Percentiles rank a stretch among this genome's conserved stretches.
Evolutionary conservation across 2,329 filamentous ascomycete genomes (phyloP).

Genomic region (Aspergillus floridensis): DNA sequence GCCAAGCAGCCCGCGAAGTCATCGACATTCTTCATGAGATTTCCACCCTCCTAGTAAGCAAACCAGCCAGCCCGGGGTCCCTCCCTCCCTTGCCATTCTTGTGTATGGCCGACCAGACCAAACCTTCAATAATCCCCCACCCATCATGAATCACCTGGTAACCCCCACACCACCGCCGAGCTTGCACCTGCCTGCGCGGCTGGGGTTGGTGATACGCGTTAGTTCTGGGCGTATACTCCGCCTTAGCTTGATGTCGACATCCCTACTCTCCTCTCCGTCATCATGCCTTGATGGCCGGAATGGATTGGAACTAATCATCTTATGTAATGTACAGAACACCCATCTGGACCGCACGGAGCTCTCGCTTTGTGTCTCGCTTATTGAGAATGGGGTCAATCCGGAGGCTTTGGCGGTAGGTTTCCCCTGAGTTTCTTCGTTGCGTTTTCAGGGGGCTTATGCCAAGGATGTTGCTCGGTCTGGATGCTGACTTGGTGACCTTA

Average conservation of each 20-base stretch:
- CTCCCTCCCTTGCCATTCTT: not conserved
- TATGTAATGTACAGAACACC: constrained; percentile 66
- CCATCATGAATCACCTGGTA: too few relatives aligned
- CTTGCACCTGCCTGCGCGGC: not conserved
- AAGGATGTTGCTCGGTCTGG: not conserved
- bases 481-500: constrained; percentile 20
- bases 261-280: too few relatives aligned
- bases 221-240: too few relatives aligned
- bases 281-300: too few relatives aligned
- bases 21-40: constrained; percentile 53
- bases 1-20: constrained; percentile 50
- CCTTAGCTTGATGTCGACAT: too few relatives aligned
- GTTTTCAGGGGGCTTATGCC: not conserved
- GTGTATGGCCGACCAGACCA: not conserved
- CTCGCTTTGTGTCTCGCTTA: constrained; percentile 92
- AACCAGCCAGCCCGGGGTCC: not conserved
- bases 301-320: not conserved
- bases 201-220: not conserved
- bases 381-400: constrained; percentile 95
- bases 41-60: constrained; percentile 45
- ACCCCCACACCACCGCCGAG: not conserved
- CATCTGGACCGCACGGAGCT: constrained; percentile 86
- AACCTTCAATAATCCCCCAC: too few relatives aligned
- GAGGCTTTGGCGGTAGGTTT: constrained; percentile 83
- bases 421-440: not conserved